Evolutionary conservation across 1,139 yeast genomes (phyloP).

Genomic region (Taphrina deformans): DNA sequence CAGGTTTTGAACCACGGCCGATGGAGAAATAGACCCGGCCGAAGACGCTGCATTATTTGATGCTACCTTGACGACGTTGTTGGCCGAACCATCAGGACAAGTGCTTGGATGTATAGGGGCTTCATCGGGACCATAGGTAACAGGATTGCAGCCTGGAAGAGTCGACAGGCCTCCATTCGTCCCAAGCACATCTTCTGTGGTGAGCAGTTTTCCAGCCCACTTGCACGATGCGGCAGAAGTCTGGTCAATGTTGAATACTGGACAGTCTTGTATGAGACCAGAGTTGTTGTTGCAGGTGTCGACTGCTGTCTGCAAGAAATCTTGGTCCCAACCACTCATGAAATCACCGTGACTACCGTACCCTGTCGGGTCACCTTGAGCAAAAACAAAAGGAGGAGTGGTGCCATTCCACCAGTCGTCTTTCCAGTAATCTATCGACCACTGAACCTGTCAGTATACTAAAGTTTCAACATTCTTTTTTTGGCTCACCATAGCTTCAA

Average conservation of each 20-base stretch:
- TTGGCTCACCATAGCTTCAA: slow-evolving; percentile 24
- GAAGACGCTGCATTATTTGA: slow-evolving; percentile 1
- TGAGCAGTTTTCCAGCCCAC: slow-evolving; percentile 15
- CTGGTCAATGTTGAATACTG: slow-evolving; percentile 26
- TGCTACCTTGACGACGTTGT: background rate
- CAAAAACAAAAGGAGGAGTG: slow-evolving; percentile 31
- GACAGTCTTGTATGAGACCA: slow-evolving; percentile 34
- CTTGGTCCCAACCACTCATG: slow-evolving; percentile 35
- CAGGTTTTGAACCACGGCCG: background rate
- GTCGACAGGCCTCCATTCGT: slow-evolving; percentile 1
- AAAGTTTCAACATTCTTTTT: background rate
- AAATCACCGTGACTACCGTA: slow-evolving; percentile 36
- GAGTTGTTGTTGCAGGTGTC: slow-evolving; percentile 29
- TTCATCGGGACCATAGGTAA: slow-evolving; percentile 27
- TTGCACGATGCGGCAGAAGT: slow-evolving; percentile 4
- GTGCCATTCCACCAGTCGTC: slow-evolving; percentile 33
- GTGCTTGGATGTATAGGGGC: slow-evolving; percentile 16
- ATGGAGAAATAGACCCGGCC: background rate
- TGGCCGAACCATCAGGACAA: background rate
- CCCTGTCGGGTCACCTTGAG: slow-evolving; percentile 36
- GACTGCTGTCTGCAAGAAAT: slow-evolving; percentile 33
- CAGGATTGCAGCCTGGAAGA: slow-evolving; percentile 33
- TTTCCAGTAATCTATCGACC: slow-evolving; percentile 26
- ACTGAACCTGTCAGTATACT: background rate
- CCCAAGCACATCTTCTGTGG: slow-evolving; percentile 13